A percentile compares a stretch with the other conserved stretches of the same genome.
phyloP scores from a whole-genome alignment of 2,329 filamentous ascomycete species.

The Xylariomycetidae sp. region DNA sequence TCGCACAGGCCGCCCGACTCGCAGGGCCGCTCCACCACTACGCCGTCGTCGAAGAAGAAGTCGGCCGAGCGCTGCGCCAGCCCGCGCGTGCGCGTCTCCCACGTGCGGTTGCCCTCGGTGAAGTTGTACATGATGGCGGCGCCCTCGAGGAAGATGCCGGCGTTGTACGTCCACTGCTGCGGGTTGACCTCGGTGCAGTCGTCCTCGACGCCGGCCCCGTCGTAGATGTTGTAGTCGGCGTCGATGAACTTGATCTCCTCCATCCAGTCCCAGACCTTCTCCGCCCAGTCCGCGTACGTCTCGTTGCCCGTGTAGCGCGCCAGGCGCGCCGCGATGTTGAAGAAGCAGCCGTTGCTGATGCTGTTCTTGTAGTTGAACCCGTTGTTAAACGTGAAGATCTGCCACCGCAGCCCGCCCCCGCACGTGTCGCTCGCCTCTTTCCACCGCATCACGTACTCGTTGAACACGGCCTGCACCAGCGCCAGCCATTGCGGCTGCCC shows the following conservation, averaged over 20 bases:
- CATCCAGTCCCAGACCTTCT: conserved; percentile 64
- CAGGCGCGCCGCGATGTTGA: conserved; percentile 64
- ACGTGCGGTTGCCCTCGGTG: conserved; percentile 42
- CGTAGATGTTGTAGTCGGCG: conserved; percentile 48
- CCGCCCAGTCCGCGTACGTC: conserved; percentile 73
- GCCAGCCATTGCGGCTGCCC: conserved; percentile 69
- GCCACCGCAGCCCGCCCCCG: conserved; percentile 74
- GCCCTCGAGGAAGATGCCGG: conserved; percentile 59
- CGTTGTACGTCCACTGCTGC: conserved; percentile 65
- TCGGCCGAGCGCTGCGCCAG: conserved; percentile 44
- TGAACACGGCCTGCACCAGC: conserved; percentile 72
- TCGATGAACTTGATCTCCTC: conserved; percentile 49
- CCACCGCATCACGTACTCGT: conserved; percentile 68
- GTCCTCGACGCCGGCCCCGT: conserved; percentile 40
- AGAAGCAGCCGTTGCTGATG: conserved; percentile 64
- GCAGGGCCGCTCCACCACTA: conserved; percentile 64
- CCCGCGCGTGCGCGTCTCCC: conserved; percentile 54
- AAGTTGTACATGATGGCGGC: conserved; percentile 58
- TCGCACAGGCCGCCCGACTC: conserved; percentile 58
- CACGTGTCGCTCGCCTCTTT: too few relatives aligned
- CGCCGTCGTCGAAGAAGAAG: conserved; percentile 49
- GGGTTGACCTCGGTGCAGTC: conserved; percentile 48
- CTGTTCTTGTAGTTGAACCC: conserved; percentile 66
- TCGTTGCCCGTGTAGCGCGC: conserved; percentile 72
- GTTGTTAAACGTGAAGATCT: conserved; percentile 72